Evolutionary conservation across 805 yeast genomes (phyloP).

Genomic region (Cyberlindnera mississippiensis): DNA sequence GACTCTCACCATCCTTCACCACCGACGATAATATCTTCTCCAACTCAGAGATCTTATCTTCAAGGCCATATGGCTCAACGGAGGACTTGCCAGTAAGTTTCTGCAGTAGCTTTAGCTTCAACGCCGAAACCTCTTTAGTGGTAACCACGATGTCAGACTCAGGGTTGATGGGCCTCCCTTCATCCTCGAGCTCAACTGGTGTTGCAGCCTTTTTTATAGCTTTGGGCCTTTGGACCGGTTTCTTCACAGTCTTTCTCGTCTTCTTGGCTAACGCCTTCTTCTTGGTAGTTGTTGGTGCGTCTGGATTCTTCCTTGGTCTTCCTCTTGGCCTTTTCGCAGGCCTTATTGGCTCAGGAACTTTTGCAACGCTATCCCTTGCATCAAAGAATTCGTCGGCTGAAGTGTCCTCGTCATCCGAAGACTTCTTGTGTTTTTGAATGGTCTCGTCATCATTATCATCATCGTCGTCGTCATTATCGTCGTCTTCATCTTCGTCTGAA

Average conservation of each 20-base stretch:
- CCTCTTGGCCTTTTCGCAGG: too few species aligned
- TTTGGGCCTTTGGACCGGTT: too few species aligned
- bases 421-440: too few species aligned
- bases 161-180: neutral
- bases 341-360: neutral
- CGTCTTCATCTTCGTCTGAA: constrained; percentile 37
- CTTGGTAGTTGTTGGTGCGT: too few species aligned
- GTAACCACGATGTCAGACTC: neutral
- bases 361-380: constrained; percentile 2
- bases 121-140: neutral
- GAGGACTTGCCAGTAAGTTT: constrained; percentile 13
- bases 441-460: constrained; percentile 2
- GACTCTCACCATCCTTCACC: constrained; percentile 65
- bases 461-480: constrained; percentile 8
- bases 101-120: constrained; percentile 4
- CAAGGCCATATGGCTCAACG: constrained; percentile 33
- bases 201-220: neutral
- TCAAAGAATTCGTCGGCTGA: constrained; percentile 10
- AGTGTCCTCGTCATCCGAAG: too few species aligned
- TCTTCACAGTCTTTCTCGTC: too few species aligned
- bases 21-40: constrained; percentile 60
- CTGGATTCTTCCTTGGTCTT: too few species aligned
- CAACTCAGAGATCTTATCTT: constrained; percentile 42
- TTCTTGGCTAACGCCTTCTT: too few species aligned
- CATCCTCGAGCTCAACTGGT: neutral